Evolutionary conservation across 208 protist genomes (phyloP).

Genomic region (Trypanosoma brucei): DNA sequence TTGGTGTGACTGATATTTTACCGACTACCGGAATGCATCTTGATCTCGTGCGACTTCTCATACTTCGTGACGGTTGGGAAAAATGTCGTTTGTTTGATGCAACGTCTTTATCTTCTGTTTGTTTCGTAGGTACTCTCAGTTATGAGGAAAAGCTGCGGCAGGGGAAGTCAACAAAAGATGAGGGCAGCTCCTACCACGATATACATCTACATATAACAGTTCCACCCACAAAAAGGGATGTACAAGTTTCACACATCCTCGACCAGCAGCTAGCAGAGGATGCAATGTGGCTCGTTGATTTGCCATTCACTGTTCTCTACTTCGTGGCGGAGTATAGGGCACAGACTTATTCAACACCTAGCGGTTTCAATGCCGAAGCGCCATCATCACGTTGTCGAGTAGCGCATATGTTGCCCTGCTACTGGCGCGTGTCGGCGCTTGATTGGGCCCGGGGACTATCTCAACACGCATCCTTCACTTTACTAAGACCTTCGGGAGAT

Average conservation of each 20-base stretch:
- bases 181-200: neutral
- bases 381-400: neutral
- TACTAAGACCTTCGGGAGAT: neutral
- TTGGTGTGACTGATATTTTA: neutral
- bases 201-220: neutral
- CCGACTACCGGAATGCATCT: slow-evolving; percentile 19
- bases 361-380: neutral
- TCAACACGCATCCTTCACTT: slow-evolving; percentile 17
- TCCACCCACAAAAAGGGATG: neutral
- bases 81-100: neutral
- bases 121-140: slow-evolving; percentile 8
- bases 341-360: neutral
- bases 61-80: neutral
- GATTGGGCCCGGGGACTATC: slow-evolving; percentile 4
- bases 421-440: slow-evolving; percentile 14
- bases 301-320: slow-evolving; percentile 19
- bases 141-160: slow-evolving; percentile 11
- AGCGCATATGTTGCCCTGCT: slow-evolving; percentile 7
- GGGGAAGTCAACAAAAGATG: neutral
- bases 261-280: neutral
- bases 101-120: neutral
- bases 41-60: slow-evolving; percentile 8
- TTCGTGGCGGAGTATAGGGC: slow-evolving; percentile 4
- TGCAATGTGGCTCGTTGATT: slow-evolving; percentile 12
- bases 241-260: neutral